Evolutionary conservation across 495 filamentous ascomycete genomes (phyloP).

Genomic region (Daldinia vernicosa): DNA sequence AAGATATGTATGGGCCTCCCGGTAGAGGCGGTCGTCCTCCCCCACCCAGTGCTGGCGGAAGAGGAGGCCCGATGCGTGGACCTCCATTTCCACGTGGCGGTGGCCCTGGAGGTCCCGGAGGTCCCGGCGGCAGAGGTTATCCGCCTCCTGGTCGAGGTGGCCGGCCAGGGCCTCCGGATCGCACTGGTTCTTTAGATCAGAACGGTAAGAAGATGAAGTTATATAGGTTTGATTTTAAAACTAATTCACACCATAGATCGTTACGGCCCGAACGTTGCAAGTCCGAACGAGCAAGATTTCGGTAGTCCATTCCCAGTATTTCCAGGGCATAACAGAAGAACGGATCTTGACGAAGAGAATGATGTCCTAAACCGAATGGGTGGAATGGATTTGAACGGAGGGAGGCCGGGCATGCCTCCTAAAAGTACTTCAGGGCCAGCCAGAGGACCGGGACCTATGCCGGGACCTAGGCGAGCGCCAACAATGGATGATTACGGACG

Average conservation of each 20-base stretch:
- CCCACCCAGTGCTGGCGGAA: slow-evolving; percentile 48
- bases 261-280: slow-evolving; percentile 44
- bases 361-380: slow-evolving; percentile 65
- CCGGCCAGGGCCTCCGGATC: slow-evolving; percentile 50
- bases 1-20: slow-evolving; percentile 58
- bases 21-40: slow-evolving; percentile 53
- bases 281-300: slow-evolving; percentile 62
- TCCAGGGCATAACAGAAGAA: slow-evolving; percentile 60
- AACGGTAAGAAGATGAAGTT: slow-evolving; percentile 43
- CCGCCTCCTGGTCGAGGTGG: slow-evolving; percentile 52
- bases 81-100: slow-evolving; percentile 48
- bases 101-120: slow-evolving; percentile 41
- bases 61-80: slow-evolving; percentile 57
- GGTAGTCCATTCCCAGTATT: slow-evolving; percentile 76
- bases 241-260: slow-evolving; percentile 46
- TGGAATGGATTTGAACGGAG: slow-evolving; percentile 64
- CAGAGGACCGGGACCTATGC: slow-evolving; percentile 47
- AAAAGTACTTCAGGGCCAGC: slow-evolving; percentile 38
- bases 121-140: slow-evolving; percentile 53
- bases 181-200: slow-evolving; percentile 46
- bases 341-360: slow-evolving; percentile 55
- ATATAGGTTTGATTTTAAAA: neutral
- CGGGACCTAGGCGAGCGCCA: slow-evolving; percentile 47
- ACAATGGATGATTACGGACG: slow-evolving; percentile 48
- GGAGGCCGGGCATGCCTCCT: slow-evolving; percentile 37